Evolutionary conservation across 148 eudicot genomes (phyloP).

Genomic region (Tetragonia tetragonoides): DNA sequence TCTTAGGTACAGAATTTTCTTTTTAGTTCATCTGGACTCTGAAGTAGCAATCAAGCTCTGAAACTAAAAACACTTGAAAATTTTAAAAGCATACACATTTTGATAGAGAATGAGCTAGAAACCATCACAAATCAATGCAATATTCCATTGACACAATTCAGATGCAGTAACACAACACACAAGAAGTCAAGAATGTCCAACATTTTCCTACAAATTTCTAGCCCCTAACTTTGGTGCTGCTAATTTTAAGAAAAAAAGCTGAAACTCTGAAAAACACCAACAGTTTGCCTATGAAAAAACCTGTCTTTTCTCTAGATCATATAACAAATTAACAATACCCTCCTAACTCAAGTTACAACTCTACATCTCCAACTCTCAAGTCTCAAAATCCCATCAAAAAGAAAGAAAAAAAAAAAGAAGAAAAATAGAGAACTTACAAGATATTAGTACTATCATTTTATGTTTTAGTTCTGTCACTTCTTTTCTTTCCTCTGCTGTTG

Average conservation of each 20-base stretch:
- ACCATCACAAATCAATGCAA: background rate
- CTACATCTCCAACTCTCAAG: background rate
- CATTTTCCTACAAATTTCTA: background rate
- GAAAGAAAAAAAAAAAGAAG: background rate
- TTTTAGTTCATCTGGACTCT: too few relatives aligned
- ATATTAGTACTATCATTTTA: background rate
- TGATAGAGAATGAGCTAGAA: too few relatives aligned
- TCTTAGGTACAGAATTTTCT: too few relatives aligned
- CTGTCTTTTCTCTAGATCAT: background rate
- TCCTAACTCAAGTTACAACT: background rate
- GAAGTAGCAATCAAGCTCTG: too few relatives aligned
- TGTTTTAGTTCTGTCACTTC: conserved; percentile 21
- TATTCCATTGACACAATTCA: conserved; percentile 1
- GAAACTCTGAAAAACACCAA: background rate
- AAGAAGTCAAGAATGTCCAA: background rate
- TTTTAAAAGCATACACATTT: too few relatives aligned
- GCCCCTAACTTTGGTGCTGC: background rate
- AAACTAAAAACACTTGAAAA: too few relatives aligned
- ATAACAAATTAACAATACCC: background rate
- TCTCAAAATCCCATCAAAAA: background rate
- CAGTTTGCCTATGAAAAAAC: background rate
- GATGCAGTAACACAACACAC: background rate
- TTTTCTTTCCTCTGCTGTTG: conserved; percentile 32
- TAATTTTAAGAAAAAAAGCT: background rate
- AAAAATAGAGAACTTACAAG: background rate